A percentile compares a stretch with the other conserved stretches of the same genome.
phyloP scores from a whole-genome alignment of 169 alveolate species.

The Perkinsus marinus region DNA sequence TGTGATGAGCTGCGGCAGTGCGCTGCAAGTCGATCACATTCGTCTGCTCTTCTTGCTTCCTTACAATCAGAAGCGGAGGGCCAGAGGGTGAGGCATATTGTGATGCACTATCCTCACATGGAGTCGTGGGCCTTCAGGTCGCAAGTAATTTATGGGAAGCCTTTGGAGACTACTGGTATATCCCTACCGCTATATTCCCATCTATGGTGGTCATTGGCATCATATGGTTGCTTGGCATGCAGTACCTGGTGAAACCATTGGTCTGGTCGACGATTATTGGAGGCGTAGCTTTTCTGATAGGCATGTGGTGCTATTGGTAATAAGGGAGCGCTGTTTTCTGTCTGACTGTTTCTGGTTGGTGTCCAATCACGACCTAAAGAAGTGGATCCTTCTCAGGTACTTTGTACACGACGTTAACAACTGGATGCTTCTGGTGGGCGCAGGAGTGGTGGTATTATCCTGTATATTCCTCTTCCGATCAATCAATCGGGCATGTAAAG shows the following conservation, averaged over 20 bases:
- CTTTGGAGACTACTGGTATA: not conserved
- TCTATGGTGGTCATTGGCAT: not conserved
- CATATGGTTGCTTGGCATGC: not conserved
- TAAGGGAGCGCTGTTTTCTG: not conserved
- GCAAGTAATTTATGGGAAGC: not conserved
- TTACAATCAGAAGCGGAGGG: not conserved
- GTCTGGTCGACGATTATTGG: not conserved
- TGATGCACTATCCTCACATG: not conserved
- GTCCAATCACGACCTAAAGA: not conserved
- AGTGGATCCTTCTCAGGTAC: not conserved
- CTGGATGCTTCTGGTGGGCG: not conserved
- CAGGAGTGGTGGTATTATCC: not conserved
- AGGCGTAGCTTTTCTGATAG: not conserved
- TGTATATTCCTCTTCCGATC: not conserved
- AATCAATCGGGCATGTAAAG: not conserved
- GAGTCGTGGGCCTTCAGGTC: not conserved
- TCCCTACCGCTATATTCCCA: not conserved
- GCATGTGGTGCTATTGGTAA: not conserved
- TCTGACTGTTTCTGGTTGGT: not conserved
- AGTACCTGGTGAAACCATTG: not conserved
- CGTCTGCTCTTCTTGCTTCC: not conserved
- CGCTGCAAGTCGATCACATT: not conserved
- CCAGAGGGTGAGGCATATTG: not conserved
- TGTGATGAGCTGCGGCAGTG: not conserved
- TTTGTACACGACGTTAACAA: not conserved